A percentile compares a stretch with the other conserved stretches of the same genome.
Conservation (phyloP, 148 eudicot species). For the Euryodendron excelsum region DNA sequence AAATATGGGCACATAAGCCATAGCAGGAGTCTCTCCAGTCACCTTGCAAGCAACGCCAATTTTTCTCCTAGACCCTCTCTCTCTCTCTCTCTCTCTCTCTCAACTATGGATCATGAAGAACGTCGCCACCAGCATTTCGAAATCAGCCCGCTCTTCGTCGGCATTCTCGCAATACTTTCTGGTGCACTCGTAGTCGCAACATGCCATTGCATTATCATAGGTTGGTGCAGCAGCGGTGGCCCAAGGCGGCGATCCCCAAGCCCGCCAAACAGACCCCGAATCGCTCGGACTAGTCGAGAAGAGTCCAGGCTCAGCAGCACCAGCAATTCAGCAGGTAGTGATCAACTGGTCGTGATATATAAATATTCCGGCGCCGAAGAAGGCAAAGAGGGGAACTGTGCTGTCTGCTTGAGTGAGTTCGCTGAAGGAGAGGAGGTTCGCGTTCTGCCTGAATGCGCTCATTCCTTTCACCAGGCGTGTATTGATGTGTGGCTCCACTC, state of each 20-base stretch:
- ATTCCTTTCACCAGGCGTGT: constrained; percentile 32
- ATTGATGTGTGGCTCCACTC: constrained; percentile 36
- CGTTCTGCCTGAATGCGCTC: constrained; percentile 29
- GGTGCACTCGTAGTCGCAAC: constrained; percentile 25
- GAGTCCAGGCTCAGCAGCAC: background rate
- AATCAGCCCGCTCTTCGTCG: constrained; percentile 19
- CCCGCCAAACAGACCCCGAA: background rate
- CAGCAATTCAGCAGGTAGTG: background rate
- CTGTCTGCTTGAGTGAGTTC: constrained; percentile 34
- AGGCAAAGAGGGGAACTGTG: constrained; percentile 19
- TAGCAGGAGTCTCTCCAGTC: background rate
- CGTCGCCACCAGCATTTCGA: background rate
- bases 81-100: background rate
- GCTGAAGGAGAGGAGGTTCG: constrained; percentile 30
- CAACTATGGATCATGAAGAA: background rate
- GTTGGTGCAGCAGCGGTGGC: constrained; percentile 4
- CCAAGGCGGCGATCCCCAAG: background rate
- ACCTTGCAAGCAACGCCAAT: background rate
- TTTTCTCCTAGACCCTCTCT: background rate
- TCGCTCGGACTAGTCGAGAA: background rate
- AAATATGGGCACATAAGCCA: background rate
- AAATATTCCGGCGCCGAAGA: background rate
- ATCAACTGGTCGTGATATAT: background rate
- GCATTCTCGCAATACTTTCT: constrained; percentile 24
- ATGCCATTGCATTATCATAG: constrained; percentile 15